A percentile compares a stretch with the other conserved stretches of the same genome.
Evolutionary conservation across 805 yeast genomes (phyloP).

Genomic region (Kluyveromyces aestuarii): DNA sequence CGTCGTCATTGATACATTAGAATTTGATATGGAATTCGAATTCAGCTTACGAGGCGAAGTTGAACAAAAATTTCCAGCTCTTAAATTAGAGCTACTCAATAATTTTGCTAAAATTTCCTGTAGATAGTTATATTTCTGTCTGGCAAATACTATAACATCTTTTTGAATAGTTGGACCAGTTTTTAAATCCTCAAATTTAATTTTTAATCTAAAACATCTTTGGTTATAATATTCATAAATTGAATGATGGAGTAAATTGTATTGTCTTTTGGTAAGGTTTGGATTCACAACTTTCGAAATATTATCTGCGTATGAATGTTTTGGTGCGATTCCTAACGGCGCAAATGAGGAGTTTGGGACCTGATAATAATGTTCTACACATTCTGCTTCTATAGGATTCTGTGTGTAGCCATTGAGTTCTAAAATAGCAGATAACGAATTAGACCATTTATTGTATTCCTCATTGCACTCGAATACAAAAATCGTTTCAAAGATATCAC

Average conservation of each 20-base stretch:
- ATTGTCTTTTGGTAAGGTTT: conserved; percentile 1
- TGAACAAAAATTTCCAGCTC: background rate
- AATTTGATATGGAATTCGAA: background rate
- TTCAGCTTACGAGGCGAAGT: background rate
- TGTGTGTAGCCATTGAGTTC: conserved; percentile 1
- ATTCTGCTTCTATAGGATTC: conserved; percentile 2
- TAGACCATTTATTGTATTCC: conserved; percentile 37
- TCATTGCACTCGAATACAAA: conserved; percentile 24
- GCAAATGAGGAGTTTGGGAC: conserved; percentile 1
- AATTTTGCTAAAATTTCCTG: background rate
- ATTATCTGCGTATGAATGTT: background rate
- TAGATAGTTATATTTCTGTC: background rate
- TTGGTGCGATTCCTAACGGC: background rate
- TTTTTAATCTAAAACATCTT: background rate
- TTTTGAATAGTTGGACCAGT: conserved; percentile 1
- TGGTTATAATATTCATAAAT: background rate
- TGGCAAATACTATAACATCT: background rate
- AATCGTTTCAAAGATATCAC: conserved; percentile 36
- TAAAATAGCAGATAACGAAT: background rate
- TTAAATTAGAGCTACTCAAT: background rate
- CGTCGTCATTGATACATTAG: background rate
- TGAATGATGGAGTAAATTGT: conserved; percentile 1
- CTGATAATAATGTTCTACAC: conserved; percentile 1
- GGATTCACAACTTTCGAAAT: background rate
- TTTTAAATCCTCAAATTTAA: background rate